These are phyloP conservation scores for Pneumocystis murina DNA, from an alignment of 1,139 yeast genomes.

Conservation along the genomic window DNA sequence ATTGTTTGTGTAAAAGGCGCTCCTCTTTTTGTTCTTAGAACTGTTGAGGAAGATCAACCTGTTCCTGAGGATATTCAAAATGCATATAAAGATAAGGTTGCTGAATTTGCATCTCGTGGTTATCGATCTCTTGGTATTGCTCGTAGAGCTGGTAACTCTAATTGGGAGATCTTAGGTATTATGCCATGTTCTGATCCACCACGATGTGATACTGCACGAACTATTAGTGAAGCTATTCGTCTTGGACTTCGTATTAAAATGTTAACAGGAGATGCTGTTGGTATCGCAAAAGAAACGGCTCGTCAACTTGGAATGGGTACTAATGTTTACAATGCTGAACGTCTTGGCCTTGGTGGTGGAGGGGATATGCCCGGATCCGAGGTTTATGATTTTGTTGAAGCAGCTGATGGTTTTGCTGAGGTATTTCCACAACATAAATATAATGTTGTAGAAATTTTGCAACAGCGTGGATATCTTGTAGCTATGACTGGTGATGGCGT, in stretches of 20 bases:
- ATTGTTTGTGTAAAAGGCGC: slow-evolving; percentile 61
- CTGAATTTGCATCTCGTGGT: slow-evolving; percentile 61
- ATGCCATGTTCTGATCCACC: slow-evolving; percentile 68
- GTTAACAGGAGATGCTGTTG: slow-evolving; percentile 66
- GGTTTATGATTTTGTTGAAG: slow-evolving; percentile 62
- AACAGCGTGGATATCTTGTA: slow-evolving; percentile 61
- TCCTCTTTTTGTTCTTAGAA: slow-evolving; percentile 53
- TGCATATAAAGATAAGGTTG: slow-evolving; percentile 55
- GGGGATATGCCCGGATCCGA: slow-evolving; percentile 63
- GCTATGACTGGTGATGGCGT: slow-evolving; percentile 80
- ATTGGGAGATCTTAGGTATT: slow-evolving; percentile 59
- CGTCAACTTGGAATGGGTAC: slow-evolving; percentile 59
- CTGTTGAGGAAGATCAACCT: slow-evolving; percentile 57
- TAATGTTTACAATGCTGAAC: slow-evolving; percentile 57
- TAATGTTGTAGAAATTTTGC: slow-evolving; percentile 63
- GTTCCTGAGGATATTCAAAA: slow-evolving; percentile 48
- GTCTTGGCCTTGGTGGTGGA: slow-evolving; percentile 57
- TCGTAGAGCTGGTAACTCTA: slow-evolving; percentile 56
- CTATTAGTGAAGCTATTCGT: slow-evolving; percentile 50
- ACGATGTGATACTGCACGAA: slow-evolving; percentile 57
- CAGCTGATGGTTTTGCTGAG: slow-evolving; percentile 70
- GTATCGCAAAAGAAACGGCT: slow-evolving; percentile 59
- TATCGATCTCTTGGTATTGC: slow-evolving; percentile 64
- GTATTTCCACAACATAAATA: slow-evolving; percentile 73
- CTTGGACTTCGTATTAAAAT: slow-evolving; percentile 55